Evolutionary conservation across 2,329 filamentous ascomycete genomes (phyloP).

Genomic region (Botrytis porri): DNA sequence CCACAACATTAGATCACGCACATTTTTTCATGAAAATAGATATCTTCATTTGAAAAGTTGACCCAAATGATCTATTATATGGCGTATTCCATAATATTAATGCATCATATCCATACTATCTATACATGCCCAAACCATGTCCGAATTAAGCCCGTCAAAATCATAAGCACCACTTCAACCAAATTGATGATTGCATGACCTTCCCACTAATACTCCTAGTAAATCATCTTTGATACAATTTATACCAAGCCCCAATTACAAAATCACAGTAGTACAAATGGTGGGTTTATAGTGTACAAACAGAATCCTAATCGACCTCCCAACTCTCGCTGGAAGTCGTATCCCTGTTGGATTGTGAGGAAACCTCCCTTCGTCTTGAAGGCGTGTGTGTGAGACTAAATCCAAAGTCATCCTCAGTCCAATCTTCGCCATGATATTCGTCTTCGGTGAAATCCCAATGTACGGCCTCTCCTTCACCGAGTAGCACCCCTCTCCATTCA

Average conservation of each 20-base stretch:
- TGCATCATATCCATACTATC: background rate
- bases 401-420: slow-evolving; percentile 58
- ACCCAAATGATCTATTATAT: background rate
- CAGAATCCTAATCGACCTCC: slow-evolving; percentile 27
- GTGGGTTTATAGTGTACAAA: background rate
- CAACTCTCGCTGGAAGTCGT: slow-evolving; percentile 24
- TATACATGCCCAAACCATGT: background rate
- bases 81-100: background rate
- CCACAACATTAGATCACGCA: background rate
- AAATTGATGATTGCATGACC: background rate
- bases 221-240: background rate
- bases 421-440: slow-evolving; percentile 49
- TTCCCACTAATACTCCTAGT: background rate
- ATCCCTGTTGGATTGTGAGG: background rate
- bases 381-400: slow-evolving; percentile 36
- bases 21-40: background rate
- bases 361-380: slow-evolving; percentile 12
- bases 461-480: slow-evolving; percentile 53
- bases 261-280: slow-evolving; percentile 9
- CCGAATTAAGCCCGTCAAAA: background rate
- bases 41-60: background rate
- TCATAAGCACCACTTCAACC: background rate
- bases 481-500: slow-evolving; percentile 59
- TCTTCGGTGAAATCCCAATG: slow-evolving; percentile 54
- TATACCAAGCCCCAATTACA: slow-evolving; percentile 1